Evolutionary conservation across 129 eudicot species (phyloP).

Genomic region (Pulicaria dysenterica): DNA sequence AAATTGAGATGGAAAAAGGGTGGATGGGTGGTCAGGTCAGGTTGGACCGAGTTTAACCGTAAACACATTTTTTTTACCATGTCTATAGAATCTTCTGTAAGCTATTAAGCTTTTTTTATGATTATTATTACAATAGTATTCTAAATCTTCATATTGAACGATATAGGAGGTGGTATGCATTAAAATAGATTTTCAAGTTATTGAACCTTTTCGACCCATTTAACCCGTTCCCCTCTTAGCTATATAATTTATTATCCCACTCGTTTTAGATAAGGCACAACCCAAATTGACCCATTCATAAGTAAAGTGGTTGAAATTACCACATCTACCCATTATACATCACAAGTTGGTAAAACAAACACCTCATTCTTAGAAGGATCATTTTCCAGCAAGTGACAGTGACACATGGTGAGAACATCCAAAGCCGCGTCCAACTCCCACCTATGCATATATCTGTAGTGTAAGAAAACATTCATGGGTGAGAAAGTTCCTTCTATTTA

Average conservation of each 20-base stretch:
- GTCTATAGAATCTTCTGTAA: neutral
- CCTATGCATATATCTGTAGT: slow-evolving; percentile 73
- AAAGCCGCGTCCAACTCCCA: slow-evolving; percentile 98
- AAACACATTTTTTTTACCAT: neutral
- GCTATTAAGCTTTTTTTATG: neutral
- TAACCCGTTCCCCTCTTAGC: slow-evolving; percentile 4
- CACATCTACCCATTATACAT: slow-evolving; percentile 14
- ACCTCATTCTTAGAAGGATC: slow-evolving; percentile 76
- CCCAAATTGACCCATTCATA: neutral
- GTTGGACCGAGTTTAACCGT: neutral
- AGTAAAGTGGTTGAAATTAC: neutral
- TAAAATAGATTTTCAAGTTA: neutral
- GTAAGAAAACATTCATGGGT: slow-evolving; percentile 26
- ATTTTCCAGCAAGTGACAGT: slow-evolving; percentile 77
- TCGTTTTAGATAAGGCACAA: neutral
- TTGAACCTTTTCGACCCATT: neutral
- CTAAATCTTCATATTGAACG: neutral
- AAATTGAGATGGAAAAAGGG: neutral
- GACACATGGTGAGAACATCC: slow-evolving; percentile 99
- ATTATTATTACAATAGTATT: neutral
- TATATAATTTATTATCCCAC: neutral
- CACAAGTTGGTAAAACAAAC: slow-evolving; percentile 14
- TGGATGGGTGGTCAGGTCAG: neutral
- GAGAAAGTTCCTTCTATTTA: neutral
- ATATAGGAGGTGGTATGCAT: neutral